phyloP scores from a whole-genome alignment of 495 filamentous ascomycete species.

The Aspergillus steynii region DNA sequence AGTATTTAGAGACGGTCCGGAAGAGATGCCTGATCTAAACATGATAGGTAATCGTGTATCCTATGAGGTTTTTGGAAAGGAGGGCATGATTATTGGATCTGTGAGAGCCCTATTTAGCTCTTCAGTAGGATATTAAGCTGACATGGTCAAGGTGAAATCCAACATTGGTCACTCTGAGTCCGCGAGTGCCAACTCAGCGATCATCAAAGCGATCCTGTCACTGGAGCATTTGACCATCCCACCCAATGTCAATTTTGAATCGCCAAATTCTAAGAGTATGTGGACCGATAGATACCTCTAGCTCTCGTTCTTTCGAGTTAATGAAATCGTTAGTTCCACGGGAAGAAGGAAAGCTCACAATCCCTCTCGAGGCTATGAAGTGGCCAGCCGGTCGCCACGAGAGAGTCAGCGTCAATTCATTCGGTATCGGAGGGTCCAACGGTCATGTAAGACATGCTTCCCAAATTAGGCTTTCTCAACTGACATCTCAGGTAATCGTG shows the following conservation, averaged over 20 bases:
- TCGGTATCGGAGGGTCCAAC: slow-evolving; percentile 29
- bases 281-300: background rate
- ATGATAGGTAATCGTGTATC: background rate
- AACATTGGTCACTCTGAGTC: slow-evolving; percentile 44
- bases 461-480: background rate
- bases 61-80: slow-evolving; percentile 10
- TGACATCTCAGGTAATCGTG: background rate
- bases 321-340: background rate
- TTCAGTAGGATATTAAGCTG: background rate
- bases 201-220: slow-evolving; percentile 37
- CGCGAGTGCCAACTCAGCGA: slow-evolving; percentile 32
- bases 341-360: slow-evolving; percentile 25
- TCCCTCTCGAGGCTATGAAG: slow-evolving; percentile 20
- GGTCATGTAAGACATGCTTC: background rate
- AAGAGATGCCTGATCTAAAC: background rate
- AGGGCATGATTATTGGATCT: slow-evolving; percentile 21
- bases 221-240: slow-evolving; percentile 38
- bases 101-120: background rate
- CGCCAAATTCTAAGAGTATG: slow-evolving; percentile 23
- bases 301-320: background rate
- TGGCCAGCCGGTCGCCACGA: slow-evolving; percentile 30
- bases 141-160: slow-evolving; percentile 24
- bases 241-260: slow-evolving; percentile 31
- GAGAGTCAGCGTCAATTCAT: slow-evolving; percentile 35
- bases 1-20: background rate